Evolutionary conservation across 495 filamentous ascomycete species (phyloP).

Genomic region (Ascodesmis nigricans): DNA sequence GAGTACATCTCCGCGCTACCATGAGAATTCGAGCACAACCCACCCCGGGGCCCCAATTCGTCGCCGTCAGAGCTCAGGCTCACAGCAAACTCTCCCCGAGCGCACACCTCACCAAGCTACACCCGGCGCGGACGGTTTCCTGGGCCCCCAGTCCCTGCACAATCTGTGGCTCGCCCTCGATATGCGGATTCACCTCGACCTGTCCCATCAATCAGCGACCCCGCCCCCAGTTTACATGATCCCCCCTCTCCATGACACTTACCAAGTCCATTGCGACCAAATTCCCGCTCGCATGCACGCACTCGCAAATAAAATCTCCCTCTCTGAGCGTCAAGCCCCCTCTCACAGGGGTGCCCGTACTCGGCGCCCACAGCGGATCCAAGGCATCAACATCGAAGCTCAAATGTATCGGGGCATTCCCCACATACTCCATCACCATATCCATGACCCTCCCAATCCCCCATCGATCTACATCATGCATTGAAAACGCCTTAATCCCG

Average conservation of each 20-base stretch:
- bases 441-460: conserved; percentile 94
- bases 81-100: conserved; percentile 74
- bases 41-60: too few relatives aligned
- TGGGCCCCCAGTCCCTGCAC: conserved; percentile 34
- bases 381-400: conserved; percentile 95
- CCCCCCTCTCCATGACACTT: conserved; percentile 1
- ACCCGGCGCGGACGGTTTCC: conserved; percentile 78
- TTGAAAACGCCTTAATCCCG: conserved; percentile 85
- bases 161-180: conserved; percentile 27
- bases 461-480: conserved; percentile 94
- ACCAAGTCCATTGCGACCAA: conserved; percentile 83
- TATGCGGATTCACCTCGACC: conserved; percentile 77
- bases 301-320: conserved; percentile 95
- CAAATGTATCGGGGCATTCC: conserved; percentile 84
- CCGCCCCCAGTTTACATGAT: too few relatives aligned
- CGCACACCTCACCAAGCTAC: conserved; percentile 74
- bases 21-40: too few relatives aligned
- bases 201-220: too few relatives aligned
- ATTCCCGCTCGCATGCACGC: conserved; percentile 79
- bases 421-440: conserved; percentile 86
- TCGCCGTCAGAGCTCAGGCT: too few relatives aligned
- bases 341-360: conserved; percentile 88
- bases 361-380: conserved; percentile 85
- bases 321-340: conserved; percentile 90
- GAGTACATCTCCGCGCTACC: too few relatives aligned